A percentile compares a stretch with the other conserved stretches of the same genome.
phyloP scores from a whole-genome alignment of 495 filamentous ascomycete genomes.

The Daldinia loculata region DNA sequence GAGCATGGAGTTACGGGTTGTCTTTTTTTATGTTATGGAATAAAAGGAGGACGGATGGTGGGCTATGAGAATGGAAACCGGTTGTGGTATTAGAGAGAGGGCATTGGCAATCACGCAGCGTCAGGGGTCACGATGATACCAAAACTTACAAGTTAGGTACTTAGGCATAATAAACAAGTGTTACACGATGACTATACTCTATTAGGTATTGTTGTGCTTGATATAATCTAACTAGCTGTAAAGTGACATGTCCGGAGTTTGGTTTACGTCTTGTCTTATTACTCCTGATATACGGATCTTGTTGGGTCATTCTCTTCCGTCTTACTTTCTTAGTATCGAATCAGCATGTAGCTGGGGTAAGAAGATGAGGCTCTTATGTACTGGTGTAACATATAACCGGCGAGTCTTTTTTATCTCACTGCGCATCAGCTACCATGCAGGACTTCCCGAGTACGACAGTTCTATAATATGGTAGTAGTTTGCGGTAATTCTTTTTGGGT shows the following conservation, averaged over 20 bases:
- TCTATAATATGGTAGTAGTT: not conserved
- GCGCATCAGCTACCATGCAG: not conserved
- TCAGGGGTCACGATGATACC: conserved; percentile 9
- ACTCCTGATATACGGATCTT: not conserved
- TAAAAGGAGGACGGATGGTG: not conserved
- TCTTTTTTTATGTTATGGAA: conserved; percentile 12
- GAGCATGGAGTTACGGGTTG: conserved; percentile 36
- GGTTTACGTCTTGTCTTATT: too few relatives aligned
- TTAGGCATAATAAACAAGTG: not conserved
- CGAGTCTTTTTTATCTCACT: not conserved
- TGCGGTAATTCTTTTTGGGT: not conserved
- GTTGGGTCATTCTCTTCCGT: not conserved
- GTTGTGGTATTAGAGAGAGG: not conserved
- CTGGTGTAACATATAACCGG: not conserved
- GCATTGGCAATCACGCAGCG: not conserved
- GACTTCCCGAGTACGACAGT: not conserved
- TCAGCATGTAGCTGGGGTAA: not conserved
- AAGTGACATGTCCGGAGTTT: too few relatives aligned
- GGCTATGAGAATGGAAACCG: not conserved
- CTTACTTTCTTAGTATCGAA: not conserved
- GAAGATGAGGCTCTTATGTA: not conserved
- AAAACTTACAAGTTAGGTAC: not conserved
- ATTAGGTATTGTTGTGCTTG: not conserved
- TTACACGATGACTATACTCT: not conserved
- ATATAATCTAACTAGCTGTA: not conserved